Base-by-base conservation (phyloP, 192 early-diverging fungal genomes). In the Umbelopsis sp. region DNA sequence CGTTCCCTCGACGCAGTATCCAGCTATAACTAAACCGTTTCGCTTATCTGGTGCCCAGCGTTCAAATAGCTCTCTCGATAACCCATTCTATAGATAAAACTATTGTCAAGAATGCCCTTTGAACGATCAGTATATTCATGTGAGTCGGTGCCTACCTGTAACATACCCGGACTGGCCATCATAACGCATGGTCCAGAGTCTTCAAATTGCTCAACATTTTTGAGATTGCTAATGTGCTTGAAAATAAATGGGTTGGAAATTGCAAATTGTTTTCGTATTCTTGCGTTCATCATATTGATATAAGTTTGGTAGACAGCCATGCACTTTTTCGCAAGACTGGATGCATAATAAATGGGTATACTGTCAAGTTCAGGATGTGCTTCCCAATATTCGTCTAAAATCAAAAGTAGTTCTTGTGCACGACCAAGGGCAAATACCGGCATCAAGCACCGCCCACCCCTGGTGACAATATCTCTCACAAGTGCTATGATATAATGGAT, bases 351-450 rank as follows among this genome's bases (percentile, higher is more conserved):
- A 43, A 98, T 94, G 0, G 97, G 98, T 45, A 99, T 90, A 31
- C 83, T 86, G 62, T 99, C 95, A 32, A 96, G 78, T 70, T 94
- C 91, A 11, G 91, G 89, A 76, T 97, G 91, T 4, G 88, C 86
- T 25, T 93, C 89, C 98, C 98, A 99, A 79, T 98, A 95, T 77
- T 99, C 96, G 79, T 98, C 97, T 54, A 99, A 80, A 76, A 99
- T 98, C 70, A 99, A 82, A 38, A 99, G 83, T 41, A 99, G 83
- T 80, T 99, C 98, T 79, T 98, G 98, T 0, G 97, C 94, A 72
- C 96, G 90, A 6, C 98, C 98, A n/a, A 99, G 83, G 4, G 98
- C 97, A 76, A 96, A 97, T 21, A 98, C 95, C 4, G 98, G 97
- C 73, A 99, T 89, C 44, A 99, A 80, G 74, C 97, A 98, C 32